Conservation (phyloP, 495 filamentous ascomycete species). For the Pyrenula aspistea region DNA sequence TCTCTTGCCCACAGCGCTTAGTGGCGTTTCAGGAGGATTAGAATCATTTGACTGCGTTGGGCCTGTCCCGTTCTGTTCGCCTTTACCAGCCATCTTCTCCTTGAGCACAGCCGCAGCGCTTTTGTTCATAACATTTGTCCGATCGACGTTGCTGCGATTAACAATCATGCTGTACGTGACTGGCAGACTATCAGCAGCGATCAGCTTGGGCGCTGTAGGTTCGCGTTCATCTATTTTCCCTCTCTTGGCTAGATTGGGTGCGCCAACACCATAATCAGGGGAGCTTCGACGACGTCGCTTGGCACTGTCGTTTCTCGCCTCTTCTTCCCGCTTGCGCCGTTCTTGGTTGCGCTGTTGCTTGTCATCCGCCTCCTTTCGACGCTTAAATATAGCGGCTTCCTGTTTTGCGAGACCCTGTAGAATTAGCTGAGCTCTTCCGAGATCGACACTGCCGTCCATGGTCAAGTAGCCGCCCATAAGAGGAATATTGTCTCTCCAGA, state of each 20-base stretch:
- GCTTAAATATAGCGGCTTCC: conserved; percentile 86
- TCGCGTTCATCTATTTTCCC: conserved; percentile 20
- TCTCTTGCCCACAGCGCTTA: conserved; percentile 45
- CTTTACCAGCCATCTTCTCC: conserved; percentile 54
- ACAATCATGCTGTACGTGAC: conserved; percentile 82
- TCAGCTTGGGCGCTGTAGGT: conserved; percentile 35
- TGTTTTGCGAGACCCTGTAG: conserved; percentile 83
- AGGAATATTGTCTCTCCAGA: conserved; percentile 90
- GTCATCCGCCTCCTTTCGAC: conserved; percentile 72
- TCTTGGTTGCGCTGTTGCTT: conserved; percentile 66
- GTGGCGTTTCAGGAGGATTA: conserved; percentile 17
- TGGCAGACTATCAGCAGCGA: conserved; percentile 47
- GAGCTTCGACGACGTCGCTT: conserved; percentile 33
- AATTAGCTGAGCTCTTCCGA: conserved; percentile 79
- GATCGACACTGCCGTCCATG: conserved; percentile 82
- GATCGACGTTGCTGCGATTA: conserved; percentile 61
- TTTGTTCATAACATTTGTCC: conserved; percentile 81
- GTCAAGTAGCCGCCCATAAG: conserved; percentile 91
- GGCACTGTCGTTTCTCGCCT: conserved; percentile 34
- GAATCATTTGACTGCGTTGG: conserved; percentile 8
- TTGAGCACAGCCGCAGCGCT: conserved; percentile 87
- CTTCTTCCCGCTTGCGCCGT: conserved; percentile 59
- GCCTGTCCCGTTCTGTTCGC: conserved; percentile 4
- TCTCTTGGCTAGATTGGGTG: conserved; percentile 30
- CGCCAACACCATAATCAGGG: conserved; percentile 26